These are phyloP conservation scores for Scenedesmus sp. DNA, from an alignment of 163 green algal genomes.

Conservation along the genomic window DNA sequence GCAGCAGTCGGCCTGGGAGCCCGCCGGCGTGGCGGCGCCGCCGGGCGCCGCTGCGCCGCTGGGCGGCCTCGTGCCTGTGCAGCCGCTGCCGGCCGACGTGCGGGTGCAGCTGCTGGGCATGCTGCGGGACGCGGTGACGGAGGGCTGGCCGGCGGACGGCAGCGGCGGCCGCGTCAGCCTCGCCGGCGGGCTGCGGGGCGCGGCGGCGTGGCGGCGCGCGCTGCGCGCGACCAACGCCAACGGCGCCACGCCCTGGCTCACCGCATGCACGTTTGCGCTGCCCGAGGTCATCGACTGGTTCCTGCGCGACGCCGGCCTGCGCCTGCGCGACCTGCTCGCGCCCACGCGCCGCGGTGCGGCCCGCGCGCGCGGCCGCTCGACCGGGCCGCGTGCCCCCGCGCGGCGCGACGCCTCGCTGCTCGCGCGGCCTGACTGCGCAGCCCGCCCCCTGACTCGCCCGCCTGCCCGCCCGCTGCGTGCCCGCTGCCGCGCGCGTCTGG, in stretches of 20 bases:
- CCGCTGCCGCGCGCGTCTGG: background rate
- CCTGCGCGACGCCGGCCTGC: background rate
- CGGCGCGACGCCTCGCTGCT: too few species aligned
- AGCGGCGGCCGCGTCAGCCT: background rate
- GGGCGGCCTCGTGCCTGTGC: background rate
- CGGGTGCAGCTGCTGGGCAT: background rate
- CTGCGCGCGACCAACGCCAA: background rate
- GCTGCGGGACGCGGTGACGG: background rate
- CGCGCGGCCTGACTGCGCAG: background rate
- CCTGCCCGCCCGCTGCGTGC: background rate
- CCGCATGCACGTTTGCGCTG: conserved; percentile 9
- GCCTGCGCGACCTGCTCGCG: background rate
- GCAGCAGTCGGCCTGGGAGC: too few species aligned
- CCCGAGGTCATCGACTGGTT: conserved; percentile 2
- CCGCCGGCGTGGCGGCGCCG: too few species aligned
- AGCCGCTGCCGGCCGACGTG: background rate
- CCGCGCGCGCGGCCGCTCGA: too few species aligned
- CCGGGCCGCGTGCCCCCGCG: too few species aligned
- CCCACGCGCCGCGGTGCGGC: too few species aligned
- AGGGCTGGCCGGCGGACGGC: background rate
- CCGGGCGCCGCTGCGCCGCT: too few species aligned
- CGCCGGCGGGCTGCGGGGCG: too few species aligned
- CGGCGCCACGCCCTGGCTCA: conserved; percentile 6
- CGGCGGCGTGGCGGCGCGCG: background rate
- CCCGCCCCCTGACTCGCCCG: background rate